Evolutionary conservation across 768 basidiomycete species (phyloP), one percentile per base, ranked within the genome.

Genomic region (Tricholoma sp.): DNA sequence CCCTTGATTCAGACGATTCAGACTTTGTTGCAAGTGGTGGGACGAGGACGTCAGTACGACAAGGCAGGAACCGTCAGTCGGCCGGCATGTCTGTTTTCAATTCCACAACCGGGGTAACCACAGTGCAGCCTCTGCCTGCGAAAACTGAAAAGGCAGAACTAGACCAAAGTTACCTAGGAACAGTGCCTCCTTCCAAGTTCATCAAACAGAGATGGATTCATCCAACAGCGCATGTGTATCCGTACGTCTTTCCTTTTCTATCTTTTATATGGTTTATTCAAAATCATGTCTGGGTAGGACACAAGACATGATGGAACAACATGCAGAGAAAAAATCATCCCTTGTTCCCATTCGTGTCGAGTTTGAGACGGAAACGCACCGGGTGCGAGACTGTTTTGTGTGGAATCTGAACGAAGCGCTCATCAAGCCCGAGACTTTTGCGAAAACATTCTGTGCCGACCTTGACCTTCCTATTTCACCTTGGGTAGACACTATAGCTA

Each of bases 331-430:
- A 55, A 70, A 72, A 42, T 66, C 76, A 0, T 69, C 78, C 0
- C 83, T 96, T 33, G 84, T 98, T 11, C 97, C 97, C 3, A 92
- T 99, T 56, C 91, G 92, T 47, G 90, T 99, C 52, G 95, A 98
- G 63, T 85, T 99, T 64, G 95, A 98, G 67, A 93, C 89, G 10
- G 91, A 93, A 10, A 89, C 89, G 0, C 91, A 91, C 65, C 79
- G 95, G 64, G 84, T 99, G 68, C 87, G 95, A 41, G 97, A 99
- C 66, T 89, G 88, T 65, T 98, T 99, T 69, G 82, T 92, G 10
- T 99, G 97, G 97, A 97, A 98, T 65, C 71, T 94, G 47, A 84
- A 92, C 67, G 96, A 98, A 72, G 74, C 77, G n/a, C 72, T 91
- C 59, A 86, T 96, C 63, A 88, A 85, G 24, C 94, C 96, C 0